Evolutionary conservation across 345 rosid genomes (phyloP).

Genomic region (Eucalyptus rudis): DNA sequence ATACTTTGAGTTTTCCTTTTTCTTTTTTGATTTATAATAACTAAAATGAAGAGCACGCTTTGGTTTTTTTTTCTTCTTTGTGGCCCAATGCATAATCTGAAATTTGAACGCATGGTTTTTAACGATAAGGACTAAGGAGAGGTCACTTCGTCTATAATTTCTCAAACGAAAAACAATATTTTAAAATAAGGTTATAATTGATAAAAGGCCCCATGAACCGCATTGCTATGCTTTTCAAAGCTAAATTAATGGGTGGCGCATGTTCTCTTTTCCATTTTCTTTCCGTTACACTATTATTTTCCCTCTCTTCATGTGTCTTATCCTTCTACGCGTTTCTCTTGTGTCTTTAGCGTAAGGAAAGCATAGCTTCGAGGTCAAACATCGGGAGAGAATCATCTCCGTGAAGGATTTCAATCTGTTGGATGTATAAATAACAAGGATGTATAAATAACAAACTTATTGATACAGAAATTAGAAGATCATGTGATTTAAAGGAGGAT

Average conservation of each 20-base stretch:
- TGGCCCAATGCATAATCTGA: not conserved
- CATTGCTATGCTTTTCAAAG: not conserved
- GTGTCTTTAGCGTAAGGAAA: not conserved
- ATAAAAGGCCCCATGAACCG: not conserved
- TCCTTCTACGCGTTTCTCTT: not conserved
- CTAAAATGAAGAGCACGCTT: not conserved
- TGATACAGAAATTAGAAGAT: not conserved
- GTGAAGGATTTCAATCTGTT: not conserved
- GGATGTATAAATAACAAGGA: not conserved
- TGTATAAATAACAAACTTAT: not conserved
- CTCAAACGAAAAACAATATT: not conserved
- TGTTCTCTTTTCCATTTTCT: not conserved
- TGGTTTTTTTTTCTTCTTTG: not conserved
- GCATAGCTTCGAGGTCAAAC: not conserved
- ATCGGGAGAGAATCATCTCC: not conserved
- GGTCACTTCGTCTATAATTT: not conserved
- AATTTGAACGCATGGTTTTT: not conserved
- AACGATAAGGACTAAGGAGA: not conserved
- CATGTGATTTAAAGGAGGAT: not conserved
- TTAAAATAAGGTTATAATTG: not conserved
- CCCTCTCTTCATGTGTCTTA: not conserved
- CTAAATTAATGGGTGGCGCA: not conserved
- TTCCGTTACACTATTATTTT: not conserved
- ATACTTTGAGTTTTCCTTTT: not conserved
- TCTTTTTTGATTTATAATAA: not conserved